phyloP scores from a whole-genome alignment of 2,329 filamentous ascomycete genomes.

The Hansfordia pulvinata region DNA sequence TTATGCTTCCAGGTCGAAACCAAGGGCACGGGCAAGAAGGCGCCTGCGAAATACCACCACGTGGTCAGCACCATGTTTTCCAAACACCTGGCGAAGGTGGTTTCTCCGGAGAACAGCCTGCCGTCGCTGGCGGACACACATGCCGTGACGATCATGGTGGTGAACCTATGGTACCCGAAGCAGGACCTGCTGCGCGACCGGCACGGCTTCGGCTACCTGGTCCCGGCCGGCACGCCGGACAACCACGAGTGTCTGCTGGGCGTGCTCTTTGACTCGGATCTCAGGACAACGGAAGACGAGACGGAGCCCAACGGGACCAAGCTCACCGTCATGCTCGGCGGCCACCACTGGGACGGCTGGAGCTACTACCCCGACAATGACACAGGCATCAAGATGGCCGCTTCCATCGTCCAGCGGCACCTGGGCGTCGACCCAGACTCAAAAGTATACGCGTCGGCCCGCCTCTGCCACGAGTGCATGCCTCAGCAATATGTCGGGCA shows the following conservation, averaged over 20 bases:
- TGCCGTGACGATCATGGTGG: slow-evolving; percentile 75
- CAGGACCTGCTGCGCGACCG: slow-evolving; percentile 45
- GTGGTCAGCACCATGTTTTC: slow-evolving; percentile 52
- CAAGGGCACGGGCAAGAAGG: slow-evolving; percentile 7
- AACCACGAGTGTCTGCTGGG: slow-evolving; percentile 79
- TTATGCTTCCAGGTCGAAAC: slow-evolving; percentile 15
- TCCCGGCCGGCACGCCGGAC: slow-evolving; percentile 61
- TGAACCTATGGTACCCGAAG: slow-evolving; percentile 74
- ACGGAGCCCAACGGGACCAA: slow-evolving; percentile 74
- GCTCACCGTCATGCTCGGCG: slow-evolving; percentile 87
- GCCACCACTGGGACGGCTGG: slow-evolving; percentile 74
- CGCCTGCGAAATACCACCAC: slow-evolving; percentile 30
- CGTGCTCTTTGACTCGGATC: slow-evolving; percentile 80
- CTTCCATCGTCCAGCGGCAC: slow-evolving; percentile 56
- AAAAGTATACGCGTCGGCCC: slow-evolving; percentile 46
- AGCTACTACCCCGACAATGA: slow-evolving; percentile 43
- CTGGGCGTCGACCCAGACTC: slow-evolving; percentile 50
- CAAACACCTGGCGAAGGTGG: slow-evolving; percentile 25
- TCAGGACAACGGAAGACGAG: slow-evolving; percentile 16
- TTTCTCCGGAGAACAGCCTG: slow-evolving; percentile 20
- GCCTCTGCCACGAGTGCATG: slow-evolving; percentile 57
- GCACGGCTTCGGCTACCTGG: slow-evolving; percentile 79
- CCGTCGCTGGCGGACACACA: slow-evolving; percentile 38
- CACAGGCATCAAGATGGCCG: slow-evolving; percentile 57
- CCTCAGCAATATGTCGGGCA: slow-evolving; percentile 85